phyloP scores from a whole-genome alignment of 202 grass and related monocot species.

The Dendrocalamus latiflorus region DNA sequence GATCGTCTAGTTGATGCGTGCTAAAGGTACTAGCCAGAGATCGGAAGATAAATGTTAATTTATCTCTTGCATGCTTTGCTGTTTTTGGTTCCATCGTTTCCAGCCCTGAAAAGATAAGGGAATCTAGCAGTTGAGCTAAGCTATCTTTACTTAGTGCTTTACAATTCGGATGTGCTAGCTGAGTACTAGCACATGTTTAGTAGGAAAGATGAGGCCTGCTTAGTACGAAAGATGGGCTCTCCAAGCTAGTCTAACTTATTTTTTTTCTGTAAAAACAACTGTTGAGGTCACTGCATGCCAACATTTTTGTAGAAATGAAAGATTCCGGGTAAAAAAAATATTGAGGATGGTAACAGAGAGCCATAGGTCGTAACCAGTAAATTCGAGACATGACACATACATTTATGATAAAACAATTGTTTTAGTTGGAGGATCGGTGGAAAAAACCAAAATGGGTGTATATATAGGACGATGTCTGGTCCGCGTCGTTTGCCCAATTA shows the following conservation, averaged over 20 bases:
- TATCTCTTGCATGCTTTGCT: neutral
- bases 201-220: neutral
- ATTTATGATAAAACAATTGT: no score
- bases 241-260: neutral
- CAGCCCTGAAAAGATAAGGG: slow-evolving; percentile 31
- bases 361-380: no score
- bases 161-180: slow-evolving; percentile 15
- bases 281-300: neutral
- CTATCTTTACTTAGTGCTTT: slow-evolving; percentile 29
- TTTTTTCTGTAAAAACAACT: neutral
- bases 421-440: no score
- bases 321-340: no score
- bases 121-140: slow-evolving; percentile 20
- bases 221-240: no score
- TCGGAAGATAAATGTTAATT: neutral
- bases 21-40: no score
- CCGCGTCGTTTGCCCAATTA: no score
- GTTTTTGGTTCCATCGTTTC: neutral
- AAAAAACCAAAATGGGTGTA: no score
- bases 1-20: neutral
- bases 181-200: neutral
- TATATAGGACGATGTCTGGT: no score
- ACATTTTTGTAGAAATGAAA: neutral
- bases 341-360: no score
- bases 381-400: no score